Percentiles rank a stretch among this genome's conserved stretches.
These are phyloP conservation scores for Vinca minor DNA, from an alignment of 257 asterid genomes.

Conservation along the genomic window DNA sequence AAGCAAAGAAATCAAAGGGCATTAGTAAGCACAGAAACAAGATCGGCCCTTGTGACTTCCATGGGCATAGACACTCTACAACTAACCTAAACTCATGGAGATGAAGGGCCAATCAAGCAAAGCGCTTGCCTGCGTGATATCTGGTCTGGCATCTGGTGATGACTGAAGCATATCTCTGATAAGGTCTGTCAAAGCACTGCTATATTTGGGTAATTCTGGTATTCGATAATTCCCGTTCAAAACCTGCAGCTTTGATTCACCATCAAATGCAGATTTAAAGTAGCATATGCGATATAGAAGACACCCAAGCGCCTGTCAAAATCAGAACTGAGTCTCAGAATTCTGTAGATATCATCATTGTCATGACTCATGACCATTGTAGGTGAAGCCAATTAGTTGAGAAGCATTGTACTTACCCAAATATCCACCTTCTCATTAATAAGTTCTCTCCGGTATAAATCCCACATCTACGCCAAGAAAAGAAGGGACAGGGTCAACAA, in stretches of 20 bases:
- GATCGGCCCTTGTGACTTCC: conserved; percentile 45
- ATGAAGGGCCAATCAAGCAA: conserved; percentile 88
- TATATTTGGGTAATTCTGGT: conserved; percentile 89
- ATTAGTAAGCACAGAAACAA: conserved; percentile 29
- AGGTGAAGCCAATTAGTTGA: not conserved
- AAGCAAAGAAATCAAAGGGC: conserved; percentile 20
- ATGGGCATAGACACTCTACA: conserved; percentile 58
- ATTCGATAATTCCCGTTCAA: conserved; percentile 89
- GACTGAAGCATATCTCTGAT: conserved; percentile 80
- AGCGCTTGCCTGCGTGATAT: conserved; percentile 99
- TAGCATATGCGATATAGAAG: conserved; percentile 89
- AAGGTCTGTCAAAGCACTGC: conserved; percentile 52
- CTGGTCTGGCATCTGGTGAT: conserved; percentile 86
- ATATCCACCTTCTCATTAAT: conserved; percentile 92
- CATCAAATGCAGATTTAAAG: conserved; percentile 91
- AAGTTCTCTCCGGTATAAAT: conserved; percentile 74
- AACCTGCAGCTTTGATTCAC: conserved; percentile 96
- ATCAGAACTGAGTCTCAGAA: not conserved
- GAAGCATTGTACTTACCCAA: conserved; percentile 65
- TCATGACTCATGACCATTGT: not conserved
- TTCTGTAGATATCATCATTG: not conserved
- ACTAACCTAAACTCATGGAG: conserved; percentile 80
- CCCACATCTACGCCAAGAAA: conserved; percentile 88
- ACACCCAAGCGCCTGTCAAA: conserved; percentile 90
- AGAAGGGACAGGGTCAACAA: conserved; percentile 34